Base-by-base conservation (phyloP, 371 early-diverging fungal species). In the Lichtheimia ornata region DNA sequence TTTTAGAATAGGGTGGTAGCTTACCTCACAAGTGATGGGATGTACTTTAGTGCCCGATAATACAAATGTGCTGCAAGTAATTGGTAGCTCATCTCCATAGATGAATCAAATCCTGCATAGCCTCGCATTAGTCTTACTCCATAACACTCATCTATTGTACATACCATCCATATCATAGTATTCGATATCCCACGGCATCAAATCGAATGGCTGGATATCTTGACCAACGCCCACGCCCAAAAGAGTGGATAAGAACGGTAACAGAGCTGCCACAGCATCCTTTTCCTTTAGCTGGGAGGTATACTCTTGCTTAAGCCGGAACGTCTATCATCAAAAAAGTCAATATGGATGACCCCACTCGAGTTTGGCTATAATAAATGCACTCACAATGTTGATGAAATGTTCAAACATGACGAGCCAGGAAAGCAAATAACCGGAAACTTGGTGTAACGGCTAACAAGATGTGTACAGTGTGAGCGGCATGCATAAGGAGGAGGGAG, bases 401-500 rank as follows among this genome's bases (percentile, higher is more conserved):
- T 92, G 88, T 61, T 88, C 90, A 62, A 92, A 84, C 40, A 90
- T 64, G 12, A 88, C 70, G 76, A 90, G 83, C 91, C 92, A 92
- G 0, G 86, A 75, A 44, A 92, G 65, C 30, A 94, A 69, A 60
- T 87, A 89, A 2, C 91, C 91, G 52, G 91, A 74, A 0, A 73
- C 74, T 12, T 77, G 61, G 50, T 82, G 73, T 13, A 66, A 51
- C 28, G 63, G 52, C 69, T 68, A 47, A 17, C 6, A 40, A 62
- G 9, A 56, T 20, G 3, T 28, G 27, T 56, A 49, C 22, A 35
- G 35, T 35, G 35, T 35, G 35, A 35, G 35, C 9, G 11, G 35
- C 35, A 35, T 35, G 35, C 35, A 35, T 35, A 35, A 35, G 11
- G 35, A 11, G 35, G 9, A 2, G 11, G 22, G 22, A 22, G 22